Evolutionary conservation across 805 yeast genomes (phyloP).

Genomic region (Saccharomycopsis sp.): DNA sequence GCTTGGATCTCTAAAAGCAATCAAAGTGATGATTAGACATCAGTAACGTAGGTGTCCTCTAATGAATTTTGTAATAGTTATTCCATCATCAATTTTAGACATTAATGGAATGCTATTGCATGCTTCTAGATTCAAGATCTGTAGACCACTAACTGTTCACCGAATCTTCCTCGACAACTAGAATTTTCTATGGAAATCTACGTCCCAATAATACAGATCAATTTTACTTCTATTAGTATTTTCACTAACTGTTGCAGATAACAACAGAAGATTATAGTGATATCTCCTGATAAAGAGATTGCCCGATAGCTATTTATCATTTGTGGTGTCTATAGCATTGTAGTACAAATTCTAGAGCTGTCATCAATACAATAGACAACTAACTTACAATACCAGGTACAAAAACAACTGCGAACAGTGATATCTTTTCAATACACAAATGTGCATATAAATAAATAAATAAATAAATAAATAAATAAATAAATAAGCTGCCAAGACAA

Average conservation of each 20-base stretch:
- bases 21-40: slow-evolving; percentile 84
- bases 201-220: slow-evolving; percentile 25
- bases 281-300: too few relatives aligned
- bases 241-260: slow-evolving; percentile 9
- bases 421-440: too few relatives aligned
- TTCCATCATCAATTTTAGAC: slow-evolving; percentile 92
- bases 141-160: slow-evolving; percentile 88
- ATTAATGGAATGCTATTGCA: slow-evolving; percentile 63
- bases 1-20: slow-evolving; percentile 92
- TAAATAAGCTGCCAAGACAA: too few relatives aligned
- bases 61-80: slow-evolving; percentile 71
- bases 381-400: too few relatives aligned
- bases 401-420: too few relatives aligned
- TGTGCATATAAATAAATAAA: too few relatives aligned
- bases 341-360: too few relatives aligned
- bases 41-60: slow-evolving; percentile 52
- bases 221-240: slow-evolving; percentile 1
- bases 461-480: too few relatives aligned
- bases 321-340: too few relatives aligned
- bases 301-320: too few relatives aligned
- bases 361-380: too few relatives aligned
- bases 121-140: slow-evolving; percentile 83
- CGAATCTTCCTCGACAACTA: slow-evolving; percentile 90
- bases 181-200: slow-evolving; percentile 36
- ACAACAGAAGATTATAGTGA: too few relatives aligned